Evolutionary conservation across 2,329 filamentous ascomycete species (phyloP), one percentile per base, ranked within the genome.

Genomic region (Aureobasidium uvarum): DNA sequence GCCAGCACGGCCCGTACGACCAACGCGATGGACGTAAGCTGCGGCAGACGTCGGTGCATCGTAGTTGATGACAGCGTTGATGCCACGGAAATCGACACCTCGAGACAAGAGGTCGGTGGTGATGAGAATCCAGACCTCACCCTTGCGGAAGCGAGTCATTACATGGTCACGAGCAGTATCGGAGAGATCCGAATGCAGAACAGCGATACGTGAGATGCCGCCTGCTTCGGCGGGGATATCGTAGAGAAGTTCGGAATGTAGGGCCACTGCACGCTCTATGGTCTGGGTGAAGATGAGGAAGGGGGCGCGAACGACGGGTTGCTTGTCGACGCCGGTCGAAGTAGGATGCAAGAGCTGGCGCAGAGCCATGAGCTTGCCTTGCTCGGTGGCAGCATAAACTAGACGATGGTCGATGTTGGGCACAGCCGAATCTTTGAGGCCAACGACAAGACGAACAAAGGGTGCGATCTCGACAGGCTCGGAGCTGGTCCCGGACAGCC

Each of bases 281-380:
- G 94, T 97, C 78, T 99, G 95, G 0, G 94, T 95, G 77, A 99
- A 99, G 67, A 99, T 89, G 6, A 99, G 83, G 78, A 97, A 96
- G 0, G 95, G 95, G 0, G 95, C 92, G 0, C 91, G 87, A 52
- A 98, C 81, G 2, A 81, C 78, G 8, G 81, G 76, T 23, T 72
- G 70, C 7, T 82, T 80, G 33, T 86, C 82, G 11, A 85, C 83
- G 0, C 86, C 82, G 13, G 80, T 79, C 1, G 86, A 81, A 7
- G 84, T 85, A 0, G 94, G 93, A 70, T 92, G 92, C 1, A 98
- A 83, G 36, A 99, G 85, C 74, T 98, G 92, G 52, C 95, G 89
- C 14, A 99, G 83, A 7, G 91, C 93, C 64, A 97, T 86, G 36
- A 99, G 86, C 75, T 99, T 99, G 67, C 95, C 95, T 72, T 91